Base-by-base conservation (phyloP, 352 stramenopile species). In the Pythium folliculosum region DNA sequence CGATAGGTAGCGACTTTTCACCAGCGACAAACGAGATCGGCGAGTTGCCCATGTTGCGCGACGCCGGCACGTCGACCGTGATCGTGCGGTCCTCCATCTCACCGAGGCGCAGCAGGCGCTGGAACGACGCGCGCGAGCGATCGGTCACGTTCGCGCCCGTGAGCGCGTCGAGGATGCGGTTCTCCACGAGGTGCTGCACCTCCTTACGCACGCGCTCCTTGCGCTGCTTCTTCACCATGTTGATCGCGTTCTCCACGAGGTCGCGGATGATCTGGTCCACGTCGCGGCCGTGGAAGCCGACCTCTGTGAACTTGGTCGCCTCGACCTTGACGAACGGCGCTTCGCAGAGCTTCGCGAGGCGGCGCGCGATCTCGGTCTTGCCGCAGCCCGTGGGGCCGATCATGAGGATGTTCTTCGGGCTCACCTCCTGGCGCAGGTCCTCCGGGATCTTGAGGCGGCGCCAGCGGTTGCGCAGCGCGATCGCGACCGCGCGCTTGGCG, bases 341-440 rank as follows among this genome's bases (percentile, higher is more conserved):
- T 67, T 99, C 89, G 38, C 88, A 97, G 30, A 99, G 84, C 77
- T 98, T 98, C 19, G 97, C 97, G 64, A 99, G 92, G 12, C 97
- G 90, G 37, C 97, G 81, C 10, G 97, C 97, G 53, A 99, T 99
- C 86, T 99, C 97, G 10, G 97, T 99, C 80, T 99, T 98, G 53
- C 98, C 97, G 63, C 95, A 99, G 38, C 98, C 98, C 6, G 97
- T 99, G 5, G 97, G 97, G 6, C 98, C 98, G 65, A 99, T 99
- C 96, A 99, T 99, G 37, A 99, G 75, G 35, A 99, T 99, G 79
- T 99, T 99, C 76, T 99, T 99, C n/a, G 98, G 98, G 14, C 97
- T 98, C 58, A 98, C 88, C 61, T 98, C 91, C 3, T 83, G 71
- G 9, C 86, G 88, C 60, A 97, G 72, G 16, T 98, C 93, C 32